These are phyloP conservation scores for Uronychia setigera DNA, from an alignment of 73 alveolate species.

Conservation along the genomic window DNA sequence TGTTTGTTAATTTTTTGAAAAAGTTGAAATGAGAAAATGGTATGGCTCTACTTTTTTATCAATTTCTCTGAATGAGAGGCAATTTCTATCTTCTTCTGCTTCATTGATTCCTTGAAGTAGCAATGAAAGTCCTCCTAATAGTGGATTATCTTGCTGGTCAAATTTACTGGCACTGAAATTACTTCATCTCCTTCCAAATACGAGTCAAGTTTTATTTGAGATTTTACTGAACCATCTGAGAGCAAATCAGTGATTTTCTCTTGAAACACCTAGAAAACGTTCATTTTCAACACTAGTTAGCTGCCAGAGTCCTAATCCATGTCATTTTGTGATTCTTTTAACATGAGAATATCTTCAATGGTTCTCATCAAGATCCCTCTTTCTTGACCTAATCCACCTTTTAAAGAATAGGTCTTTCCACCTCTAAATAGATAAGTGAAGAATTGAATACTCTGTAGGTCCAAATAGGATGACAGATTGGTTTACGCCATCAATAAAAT, in stretches of 20 bases:
- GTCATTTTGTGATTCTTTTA: constrained; percentile 9
- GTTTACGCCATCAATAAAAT: constrained; percentile 23
- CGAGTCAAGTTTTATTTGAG: not conserved
- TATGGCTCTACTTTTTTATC: not conserved
- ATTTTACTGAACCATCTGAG: not conserved
- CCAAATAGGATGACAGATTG: constrained; percentile 49
- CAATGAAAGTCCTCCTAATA: not conserved
- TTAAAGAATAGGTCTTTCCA: constrained; percentile 63
- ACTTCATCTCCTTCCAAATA: not conserved
- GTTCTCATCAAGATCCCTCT: constrained; percentile 59
- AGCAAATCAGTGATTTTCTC: not conserved
- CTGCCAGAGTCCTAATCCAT: constrained; percentile 16
- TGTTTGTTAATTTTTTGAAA: not conserved
- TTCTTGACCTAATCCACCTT: constrained; percentile 61
- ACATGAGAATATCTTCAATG: constrained; percentile 43
- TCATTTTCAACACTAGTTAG: not conserved
- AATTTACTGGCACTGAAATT: not conserved
- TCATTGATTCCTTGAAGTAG: not conserved
- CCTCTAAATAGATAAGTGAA: constrained; percentile 6
- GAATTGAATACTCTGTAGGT: constrained; percentile 35
- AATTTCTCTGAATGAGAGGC: not conserved
- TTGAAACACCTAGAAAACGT: not conserved
- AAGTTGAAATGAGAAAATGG: not conserved
- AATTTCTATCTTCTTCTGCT: not conserved
- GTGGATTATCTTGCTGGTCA: not conserved